Base-by-base conservation (phyloP, 2,329 filamentous ascomycete species). In the Alternaria sp. region DNA sequence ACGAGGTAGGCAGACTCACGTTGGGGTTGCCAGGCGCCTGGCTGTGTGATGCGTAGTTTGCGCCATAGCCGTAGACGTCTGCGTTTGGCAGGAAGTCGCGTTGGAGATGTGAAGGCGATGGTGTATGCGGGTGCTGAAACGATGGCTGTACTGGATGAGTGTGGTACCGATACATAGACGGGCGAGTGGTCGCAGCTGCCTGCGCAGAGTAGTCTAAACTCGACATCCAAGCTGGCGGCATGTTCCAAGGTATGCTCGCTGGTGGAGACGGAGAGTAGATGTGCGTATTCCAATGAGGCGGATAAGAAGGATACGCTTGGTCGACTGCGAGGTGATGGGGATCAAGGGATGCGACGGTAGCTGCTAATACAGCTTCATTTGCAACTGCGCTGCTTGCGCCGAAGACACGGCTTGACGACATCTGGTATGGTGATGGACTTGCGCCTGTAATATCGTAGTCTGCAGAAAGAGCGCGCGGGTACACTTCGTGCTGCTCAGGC, bases 1-100 rank as follows among this genome's bases (percentile, higher is more conserved):
- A 36, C 30, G 62, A 65, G 40, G 56, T 65, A 46, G 69, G 68
- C 54, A 69, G 46, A 67, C 69, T 72, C 66, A 69, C 65, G 56
- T 61, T 68, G 49, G 57, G 61, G 45, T 61, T 61, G 56, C 57
- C 54, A 49, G 62, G 50, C 57, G 45, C 25, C 23, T 69, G 65
- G 49, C 44, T 70, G 30, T 54, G 54, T 23, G 40, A 45, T 57
- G 57, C 60, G 21, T 65, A 70, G 1, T 52, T 45, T 19, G 62
- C 58, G 26, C 62, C 58, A 6, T 69, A 44, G 10, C 66, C 47
- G 43, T 71, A 73, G 8, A 68, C 26, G 19, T 71, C 64, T 6
- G 65, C 7, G 21, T 54, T 61, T 4, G 55, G 36, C 2, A 59
- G 49, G 2, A 69, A 64, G 10, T 68, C 66, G 15, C 58, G 61